Percentiles rank a stretch among this genome's conserved stretches.
Evolutionary conservation across 1,284 basidiomycete species (phyloP).

Genomic region (Vanrija pseudolonga): DNA sequence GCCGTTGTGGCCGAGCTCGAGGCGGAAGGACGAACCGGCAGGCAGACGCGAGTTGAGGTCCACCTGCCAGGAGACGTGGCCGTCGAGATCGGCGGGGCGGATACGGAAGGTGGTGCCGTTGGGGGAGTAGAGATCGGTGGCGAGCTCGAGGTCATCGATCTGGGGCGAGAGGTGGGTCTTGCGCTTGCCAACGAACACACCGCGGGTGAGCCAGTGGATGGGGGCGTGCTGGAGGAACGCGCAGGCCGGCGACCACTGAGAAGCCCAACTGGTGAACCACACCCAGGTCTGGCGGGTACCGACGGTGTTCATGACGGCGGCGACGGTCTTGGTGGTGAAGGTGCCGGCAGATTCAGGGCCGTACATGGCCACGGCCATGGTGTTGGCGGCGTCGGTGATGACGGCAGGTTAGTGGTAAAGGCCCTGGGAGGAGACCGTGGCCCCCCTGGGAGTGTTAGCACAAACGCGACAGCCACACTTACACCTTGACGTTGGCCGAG

Average conservation of each 20-base stretch:
- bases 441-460: neutral
- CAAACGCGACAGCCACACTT: neutral
- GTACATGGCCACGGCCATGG: conserved; percentile 5
- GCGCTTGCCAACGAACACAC: conserved; percentile 12
- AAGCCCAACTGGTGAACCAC: conserved; percentile 7
- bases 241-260: conserved; percentile 6
- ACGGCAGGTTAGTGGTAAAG: conserved; percentile 7
- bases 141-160: conserved; percentile 9
- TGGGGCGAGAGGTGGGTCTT: conserved; percentile 7
- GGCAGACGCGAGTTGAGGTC: conserved; percentile 10
- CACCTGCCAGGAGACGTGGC: conserved; percentile 5
- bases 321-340: neutral
- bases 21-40: conserved; percentile 2
- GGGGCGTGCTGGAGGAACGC: conserved; percentile 7
- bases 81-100: conserved; percentile 5
- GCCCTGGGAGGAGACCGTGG: neutral
- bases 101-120: neutral
- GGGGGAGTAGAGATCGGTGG: conserved; percentile 5
- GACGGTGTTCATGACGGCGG: conserved; percentile 8
- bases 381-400: neutral
- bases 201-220: conserved; percentile 12
- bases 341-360: neutral
- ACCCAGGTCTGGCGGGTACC: conserved; percentile 5
- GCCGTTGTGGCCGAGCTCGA: conserved; percentile 11
- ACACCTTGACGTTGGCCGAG: conserved; percentile 2